Conservation (phyloP, 805 yeast species). For the Jamesozyma hellenica region DNA sequence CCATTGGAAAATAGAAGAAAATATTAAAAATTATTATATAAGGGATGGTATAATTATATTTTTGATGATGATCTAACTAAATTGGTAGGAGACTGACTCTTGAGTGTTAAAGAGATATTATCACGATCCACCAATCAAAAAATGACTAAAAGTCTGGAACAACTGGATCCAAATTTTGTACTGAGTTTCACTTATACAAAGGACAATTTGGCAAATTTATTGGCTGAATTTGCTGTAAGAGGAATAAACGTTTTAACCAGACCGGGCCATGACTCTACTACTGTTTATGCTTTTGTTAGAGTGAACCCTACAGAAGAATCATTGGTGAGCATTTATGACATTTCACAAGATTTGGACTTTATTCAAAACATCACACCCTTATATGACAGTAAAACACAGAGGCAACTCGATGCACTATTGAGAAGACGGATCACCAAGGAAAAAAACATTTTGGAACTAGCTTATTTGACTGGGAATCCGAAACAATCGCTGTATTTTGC, state of each 20-base stretch:
- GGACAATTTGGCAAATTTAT: constrained; percentile 17
- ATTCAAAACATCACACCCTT: constrained; percentile 7
- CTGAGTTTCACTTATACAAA: constrained; percentile 17
- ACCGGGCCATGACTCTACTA: constrained; percentile 17
- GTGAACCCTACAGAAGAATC: constrained; percentile 7
- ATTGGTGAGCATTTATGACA: constrained; percentile 2
- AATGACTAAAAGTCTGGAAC: constrained; percentile 9
- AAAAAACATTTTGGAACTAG: constrained; percentile 31
- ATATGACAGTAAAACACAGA: constrained; percentile 7
- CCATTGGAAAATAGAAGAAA: neutral
- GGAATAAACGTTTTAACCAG: constrained; percentile 19
- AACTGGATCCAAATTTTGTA: constrained; percentile 24
- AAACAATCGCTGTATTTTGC: constrained; percentile 62
- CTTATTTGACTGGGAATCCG: constrained; percentile 18
- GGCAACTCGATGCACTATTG: constrained; percentile 1
- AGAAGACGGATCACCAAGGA: constrained; percentile 3
- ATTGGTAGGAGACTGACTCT: no score
- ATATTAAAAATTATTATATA: no score
- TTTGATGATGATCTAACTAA: no score
- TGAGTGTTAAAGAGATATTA: no score
- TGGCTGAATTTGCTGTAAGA: constrained; percentile 19
- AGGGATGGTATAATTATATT: no score
- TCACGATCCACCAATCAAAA: no score
- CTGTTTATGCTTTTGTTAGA: constrained; percentile 18
- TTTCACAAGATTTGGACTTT: constrained; percentile 5